Evolutionary conservation across 2,329 filamentous ascomycete genomes (phyloP).

Genomic region (Hypoxylon sp.): DNA sequence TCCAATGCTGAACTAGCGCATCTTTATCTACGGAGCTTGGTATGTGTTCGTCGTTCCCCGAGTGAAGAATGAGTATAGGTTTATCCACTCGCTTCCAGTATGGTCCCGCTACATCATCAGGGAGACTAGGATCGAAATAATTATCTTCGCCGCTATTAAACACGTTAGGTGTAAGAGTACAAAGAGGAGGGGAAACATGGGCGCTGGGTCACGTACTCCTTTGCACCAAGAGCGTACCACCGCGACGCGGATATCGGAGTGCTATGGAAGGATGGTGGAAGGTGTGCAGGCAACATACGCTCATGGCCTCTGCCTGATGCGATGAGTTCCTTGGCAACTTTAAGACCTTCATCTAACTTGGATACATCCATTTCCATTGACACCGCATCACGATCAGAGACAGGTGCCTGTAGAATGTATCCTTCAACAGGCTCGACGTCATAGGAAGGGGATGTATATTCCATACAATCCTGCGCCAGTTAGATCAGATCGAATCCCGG

Average conservation of each 20-base stretch:
- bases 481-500: conserved; percentile 17
- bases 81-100: conserved; percentile 77
- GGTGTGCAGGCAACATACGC: conserved; percentile 65
- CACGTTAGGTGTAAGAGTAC: conserved; percentile 17
- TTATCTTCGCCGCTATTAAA: conserved; percentile 79
- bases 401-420: conserved; percentile 83
- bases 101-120: conserved; percentile 64
- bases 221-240: conserved; percentile 64
- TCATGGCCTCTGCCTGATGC: conserved; percentile 67
- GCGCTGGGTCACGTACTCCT: conserved; percentile 61
- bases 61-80: conserved; percentile 75
- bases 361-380: conserved; percentile 61
- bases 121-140: conserved; percentile 86
- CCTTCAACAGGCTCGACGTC: conserved; percentile 73
- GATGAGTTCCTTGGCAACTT: conserved; percentile 69
- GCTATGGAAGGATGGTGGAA: conserved; percentile 58
- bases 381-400: conserved; percentile 81
- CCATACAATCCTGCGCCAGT: conserved; percentile 66
- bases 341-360: conserved; percentile 61
- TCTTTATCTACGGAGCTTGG: conserved; percentile 70
- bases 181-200: neutral
- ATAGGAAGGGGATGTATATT: conserved; percentile 64
- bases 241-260: conserved; percentile 68
- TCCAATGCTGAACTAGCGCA: conserved; percentile 71
- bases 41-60: conserved; percentile 76